Base-by-base conservation (phyloP, 345 rosid species). In the Cardiospermum halicacabum region DNA sequence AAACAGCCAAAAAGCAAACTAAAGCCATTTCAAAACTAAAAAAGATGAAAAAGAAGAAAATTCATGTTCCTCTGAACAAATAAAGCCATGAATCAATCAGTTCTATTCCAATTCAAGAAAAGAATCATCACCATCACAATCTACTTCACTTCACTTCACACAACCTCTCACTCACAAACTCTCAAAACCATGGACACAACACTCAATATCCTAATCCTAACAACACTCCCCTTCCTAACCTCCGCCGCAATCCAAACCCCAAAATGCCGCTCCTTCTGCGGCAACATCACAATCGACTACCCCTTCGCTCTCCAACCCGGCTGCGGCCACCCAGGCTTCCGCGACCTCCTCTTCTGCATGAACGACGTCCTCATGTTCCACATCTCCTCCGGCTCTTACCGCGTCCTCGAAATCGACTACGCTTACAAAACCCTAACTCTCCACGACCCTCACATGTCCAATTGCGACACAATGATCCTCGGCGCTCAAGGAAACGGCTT, bases 281-380 rank as follows among this genome's bases (percentile, higher is more conserved):
- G 97, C 53, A 93, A 90, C 66, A 76, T 93, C 47, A 88, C 96
- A 19, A 39, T 90, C 2, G 88, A 90, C 60, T 90, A 90, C 69
- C 96, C 97, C 5, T 93, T 93, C 63, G 74, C 92, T 0, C 72
- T 93, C 50, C 80, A 69, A 40, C 64, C 70, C 16, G 98, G 98
- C 32, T 93, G 97, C 66, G 97, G 99, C 39, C 96, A 94, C 70
- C 96, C 95, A 7, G 96, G 92, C 2, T 91, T 81, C 66, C 72
- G 85, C 48, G 96, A 91, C 75, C 85, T 93, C 31, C 70, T 91
- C 37, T 93, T 88, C 56, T 94, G 96, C 82, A 79, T 91, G 63
- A 88, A 88, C 32, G 89, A 89, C 66, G 83, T 88, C 13, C 64
- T 91, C 50, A 94, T 94, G 97, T 84, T 91, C 65, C 97, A 90